Base-by-base conservation (phyloP, 306 rosid species). In the Gynostemma pentaphyllum region DNA sequence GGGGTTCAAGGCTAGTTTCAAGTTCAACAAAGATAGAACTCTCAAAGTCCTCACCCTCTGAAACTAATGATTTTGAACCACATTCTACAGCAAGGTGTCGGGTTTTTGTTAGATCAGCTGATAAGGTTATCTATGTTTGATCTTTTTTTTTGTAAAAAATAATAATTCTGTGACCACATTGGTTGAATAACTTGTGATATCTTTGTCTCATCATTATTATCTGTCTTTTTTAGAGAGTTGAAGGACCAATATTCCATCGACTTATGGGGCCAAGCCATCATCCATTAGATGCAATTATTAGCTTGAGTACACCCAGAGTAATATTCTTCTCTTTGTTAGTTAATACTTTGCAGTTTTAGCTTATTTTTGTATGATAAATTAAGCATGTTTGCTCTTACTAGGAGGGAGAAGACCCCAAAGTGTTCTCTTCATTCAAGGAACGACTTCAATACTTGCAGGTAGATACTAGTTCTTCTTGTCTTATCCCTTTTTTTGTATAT, bases 21-120 rank as follows among this genome's bases (percentile, higher is more conserved):
- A 70, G 75, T 69, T 80, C 94, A 67, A 70, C 83, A 53, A 86
- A 81, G 73, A 84, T 67, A 55, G 56, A 82, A 72, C 73, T 79
- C 66, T 84, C 75, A 51, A 83, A 79, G 57, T 76, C 76, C 57
- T 78, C 86, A 67, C 64, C 77, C 72, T 52, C 78, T 42, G 94
- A 82, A 72, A 79, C 74, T 72, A 73, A 69, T 49, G 78, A 57
- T 40, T 45, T 82, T 47, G 96, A 88, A 53, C 88, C 88, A 13
- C 55, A 82, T 44, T 81, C 95, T 74, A 74, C 96, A 42, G 87
- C 96, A 53, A 86, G 90, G 76, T 88, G 96, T 61, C 87, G 87
- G 36, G 74, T 68, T 56, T 76, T 74, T 73, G 75, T 50, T 74
- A 82, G 84, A 71, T 71, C 87, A 68, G 74, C 68, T 16, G 74